Conservation (phyloP, 2,329 filamentous ascomycete species). For the Coniochaeta prunicola region DNA sequence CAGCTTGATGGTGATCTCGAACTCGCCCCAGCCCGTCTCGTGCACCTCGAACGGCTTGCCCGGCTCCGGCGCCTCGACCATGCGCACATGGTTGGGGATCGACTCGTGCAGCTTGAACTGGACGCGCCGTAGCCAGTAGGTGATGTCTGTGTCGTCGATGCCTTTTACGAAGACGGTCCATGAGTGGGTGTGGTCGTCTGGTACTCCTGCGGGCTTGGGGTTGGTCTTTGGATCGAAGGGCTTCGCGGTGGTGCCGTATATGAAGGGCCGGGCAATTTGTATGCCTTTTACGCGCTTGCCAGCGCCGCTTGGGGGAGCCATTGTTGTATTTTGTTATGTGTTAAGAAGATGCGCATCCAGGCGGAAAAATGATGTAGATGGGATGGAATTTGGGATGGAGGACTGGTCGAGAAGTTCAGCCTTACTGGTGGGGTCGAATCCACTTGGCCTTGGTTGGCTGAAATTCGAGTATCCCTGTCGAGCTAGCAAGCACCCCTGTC, state of each 20-base stretch:
- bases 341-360: conserved; percentile 3
- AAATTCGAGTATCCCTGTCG: neutral
- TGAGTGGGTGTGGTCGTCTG: conserved; percentile 89
- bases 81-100: conserved; percentile 84
- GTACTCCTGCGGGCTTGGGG: conserved; percentile 68
- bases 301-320: conserved; percentile 52
- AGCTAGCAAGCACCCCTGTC: neutral
- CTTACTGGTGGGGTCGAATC: neutral
- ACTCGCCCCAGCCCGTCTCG: conserved; percentile 97
- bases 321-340: conserved; percentile 19
- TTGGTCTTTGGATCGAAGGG: conserved; percentile 72
- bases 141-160: conserved; percentile 82
- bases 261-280: conserved; percentile 57
- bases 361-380: neutral
- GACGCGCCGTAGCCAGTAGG: conserved; percentile 92
- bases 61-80: conserved; percentile 60
- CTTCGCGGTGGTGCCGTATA: conserved; percentile 74
- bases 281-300: conserved; percentile 60
- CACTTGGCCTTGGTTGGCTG: neutral
- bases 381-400: conserved; percentile 1
- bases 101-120: conserved; percentile 98
- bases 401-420: neutral
- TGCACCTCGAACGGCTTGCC: conserved; percentile 71
- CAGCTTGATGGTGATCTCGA: conserved; percentile 90
- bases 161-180: conserved; percentile 95